Evolutionary conservation across 2,329 filamentous ascomycete genomes (phyloP), one percentile per base, ranked within the genome.

Genomic region (Pseudogymnoascus sp.): DNA sequence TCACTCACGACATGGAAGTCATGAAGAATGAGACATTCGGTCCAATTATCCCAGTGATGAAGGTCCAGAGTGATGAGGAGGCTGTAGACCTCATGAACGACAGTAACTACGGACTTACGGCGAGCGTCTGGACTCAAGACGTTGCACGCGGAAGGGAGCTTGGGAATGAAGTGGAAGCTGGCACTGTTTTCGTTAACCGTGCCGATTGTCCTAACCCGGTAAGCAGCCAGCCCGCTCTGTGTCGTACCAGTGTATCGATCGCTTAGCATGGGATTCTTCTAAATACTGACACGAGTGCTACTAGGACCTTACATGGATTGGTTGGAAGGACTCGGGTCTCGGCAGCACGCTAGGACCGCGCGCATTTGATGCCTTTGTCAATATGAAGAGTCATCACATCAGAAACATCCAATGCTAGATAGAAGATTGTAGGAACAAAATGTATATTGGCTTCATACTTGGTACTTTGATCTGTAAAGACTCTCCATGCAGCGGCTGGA

Each of bases 241-340:
- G 39, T 19, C 39, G 39, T 41, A 41, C 39, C 39, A 41, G n/a
- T 41, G 39, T 41, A 41, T 41, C 39, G 39, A 41, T 41, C 39
- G 39, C 16, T 41, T 41, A 41, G 19, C 39, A 41, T 41, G n/a
- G 37, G 14, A 7, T 43, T 43, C 39, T 43, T 19, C 39, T 43
- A 19, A 19, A 43, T 43, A 43, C 39, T 43, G 16, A 43, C 39
- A 19, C n/a, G 39, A 43, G 39, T 43, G 39, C 39, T 19, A 16
- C n/a, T 43, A 43, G 39, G 92, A 96, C 76, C 84, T 96, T 69
- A 92, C 92, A n/a, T 96, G 92, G 92, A 95, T 92, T 2, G 93
- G 93, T 8, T 97, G 92, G 92, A 98, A 98, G 81, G 92, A 96
- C 75, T 96, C 92, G 66, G 93, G 93, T 68, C 93, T 90, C 76